These are phyloP conservation scores for Pseudozyma tsukubaensis DNA, from an alignment of 1,284 basidiomycete genomes.

Conservation along the genomic window DNA sequence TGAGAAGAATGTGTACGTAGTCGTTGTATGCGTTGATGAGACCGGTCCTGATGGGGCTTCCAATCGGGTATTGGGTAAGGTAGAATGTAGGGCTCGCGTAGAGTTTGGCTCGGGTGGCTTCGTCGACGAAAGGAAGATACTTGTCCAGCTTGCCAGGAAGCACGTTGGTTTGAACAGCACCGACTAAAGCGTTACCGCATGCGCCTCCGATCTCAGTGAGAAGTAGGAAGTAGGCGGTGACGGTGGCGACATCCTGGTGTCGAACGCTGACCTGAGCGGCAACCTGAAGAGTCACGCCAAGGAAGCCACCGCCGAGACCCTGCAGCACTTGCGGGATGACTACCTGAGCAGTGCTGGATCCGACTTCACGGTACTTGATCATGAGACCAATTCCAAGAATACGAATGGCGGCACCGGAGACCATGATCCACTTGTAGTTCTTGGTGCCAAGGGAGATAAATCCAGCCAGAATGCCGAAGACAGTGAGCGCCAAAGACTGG, in stretches of 20 bases:
- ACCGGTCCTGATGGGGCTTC: conserved; percentile 43
- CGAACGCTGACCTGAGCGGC: conserved; percentile 65
- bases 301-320: conserved; percentile 65
- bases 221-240: conserved; percentile 66
- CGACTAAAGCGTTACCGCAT: conserved; percentile 60
- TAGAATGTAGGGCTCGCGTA: conserved; percentile 26
- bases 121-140: conserved; percentile 46
- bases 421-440: conserved; percentile 64
- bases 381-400: conserved; percentile 66
- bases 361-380: conserved; percentile 60
- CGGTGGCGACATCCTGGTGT: conserved; percentile 67
- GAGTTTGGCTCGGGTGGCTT: conserved; percentile 22
- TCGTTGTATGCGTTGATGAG: conserved; percentile 62
- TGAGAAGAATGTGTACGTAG: conserved; percentile 57
- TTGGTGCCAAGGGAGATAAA: conserved; percentile 56
- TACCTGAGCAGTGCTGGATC: conserved; percentile 58
- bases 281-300: conserved; percentile 63
- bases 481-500: conserved; percentile 59
- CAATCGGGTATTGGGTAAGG: conserved; percentile 43
- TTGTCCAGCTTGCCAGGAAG: conserved; percentile 47
- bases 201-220: conserved; percentile 64
- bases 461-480: conserved; percentile 65
- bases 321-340: conserved; percentile 66
- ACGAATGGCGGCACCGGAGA: conserved; percentile 58
- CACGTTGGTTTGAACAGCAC: conserved; percentile 56